Base-by-base conservation (phyloP, 2,329 filamentous ascomycete species). In the Aureobasidium pullulans region DNA sequence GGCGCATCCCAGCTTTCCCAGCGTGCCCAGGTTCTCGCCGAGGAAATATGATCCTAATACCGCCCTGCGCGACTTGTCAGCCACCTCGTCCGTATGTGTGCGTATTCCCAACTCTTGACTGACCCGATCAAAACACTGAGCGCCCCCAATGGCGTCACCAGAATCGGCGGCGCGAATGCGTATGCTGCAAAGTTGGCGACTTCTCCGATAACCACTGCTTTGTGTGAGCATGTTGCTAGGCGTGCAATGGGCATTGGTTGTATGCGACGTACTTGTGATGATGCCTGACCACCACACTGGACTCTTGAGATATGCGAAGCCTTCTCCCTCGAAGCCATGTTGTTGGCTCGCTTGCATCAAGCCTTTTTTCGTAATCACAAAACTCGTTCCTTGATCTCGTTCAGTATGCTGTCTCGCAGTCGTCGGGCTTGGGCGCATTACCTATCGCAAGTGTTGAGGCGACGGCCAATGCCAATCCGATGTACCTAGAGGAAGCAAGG, bases 241-340 rank as follows among this genome's bases (percentile, higher is more conserved):
- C 8, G 34, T 16, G 37, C 23, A 23, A 23, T 11, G 5, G 6
- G 28, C 29, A 29, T 16, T 11, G 2, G 50, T 19, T 13, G 42
- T 10, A 23, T 23, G 15, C 11, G 16, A 28, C 87, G 74, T 81
- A 96, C 90, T 84, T 70, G 91, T 95, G 65, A 87, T 78, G 66
- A 97, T 96, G 65, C 94, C 94, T 61, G 84, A 89, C 94, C 94
- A 99, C 94, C 94, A 99, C 67, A 93, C 81, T n/a, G 93, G 92
- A 72, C 89, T 97, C 72, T 87, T 89, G 60, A 99, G 76, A 75
- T 99, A 99, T 71, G 90, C 87, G 73, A 89, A 99, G 60, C 94
- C 94, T 68, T 97, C 94, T 67, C 95, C 94, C 72, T 96, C 91
- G 71, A 97, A 99, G 49, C 94, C 95, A 77, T 96, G 92, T 68